Percentiles rank a stretch among this genome's conserved stretches.
These are phyloP conservation scores for Penicillium capsulatum DNA, from an alignment of 2,329 filamentous ascomycete genomes.

Conservation along the genomic window DNA sequence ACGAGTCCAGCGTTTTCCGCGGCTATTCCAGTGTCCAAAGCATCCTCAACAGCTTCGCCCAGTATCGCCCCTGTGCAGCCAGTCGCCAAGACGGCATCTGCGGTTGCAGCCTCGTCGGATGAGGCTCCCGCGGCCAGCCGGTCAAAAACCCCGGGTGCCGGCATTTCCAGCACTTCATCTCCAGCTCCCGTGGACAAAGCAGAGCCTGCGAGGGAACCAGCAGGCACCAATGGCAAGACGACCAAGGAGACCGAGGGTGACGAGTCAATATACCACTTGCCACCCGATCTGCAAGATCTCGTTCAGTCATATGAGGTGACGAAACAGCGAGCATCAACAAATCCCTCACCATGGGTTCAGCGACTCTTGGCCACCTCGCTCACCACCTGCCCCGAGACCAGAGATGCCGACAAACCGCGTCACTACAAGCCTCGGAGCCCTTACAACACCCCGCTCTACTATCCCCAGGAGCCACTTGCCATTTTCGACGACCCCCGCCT, in stretches of 20 bases:
- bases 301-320: constrained; percentile 85
- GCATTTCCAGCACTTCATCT: constrained; percentile 41
- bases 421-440: constrained; percentile 80
- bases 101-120: constrained; percentile 37
- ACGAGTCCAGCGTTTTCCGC: constrained; percentile 49
- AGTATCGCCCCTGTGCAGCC: constrained; percentile 49
- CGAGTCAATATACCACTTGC: constrained; percentile 89
- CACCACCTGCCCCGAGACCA: constrained; percentile 65
- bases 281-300: constrained; percentile 80
- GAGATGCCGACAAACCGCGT: constrained; percentile 76
- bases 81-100: constrained; percentile 36
- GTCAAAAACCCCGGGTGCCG: constrained; percentile 49
- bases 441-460: constrained; percentile 74
- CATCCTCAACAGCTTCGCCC: constrained; percentile 58
- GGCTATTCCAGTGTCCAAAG: constrained; percentile 48
- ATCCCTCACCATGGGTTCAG: constrained; percentile 62
- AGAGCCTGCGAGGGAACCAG: constrained; percentile 42
- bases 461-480: constrained; percentile 84
- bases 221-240: constrained; percentile 49
- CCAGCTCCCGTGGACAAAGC: constrained; percentile 46
- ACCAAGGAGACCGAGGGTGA: constrained; percentile 52
- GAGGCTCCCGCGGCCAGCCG: constrained; percentile 35
- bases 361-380: constrained; percentile 74
- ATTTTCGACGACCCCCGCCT: constrained; percentile 89
- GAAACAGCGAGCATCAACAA: constrained; percentile 62